Conservation (phyloP, 2,329 filamentous ascomycete genomes). For the Colletotrichum sp. region DNA sequence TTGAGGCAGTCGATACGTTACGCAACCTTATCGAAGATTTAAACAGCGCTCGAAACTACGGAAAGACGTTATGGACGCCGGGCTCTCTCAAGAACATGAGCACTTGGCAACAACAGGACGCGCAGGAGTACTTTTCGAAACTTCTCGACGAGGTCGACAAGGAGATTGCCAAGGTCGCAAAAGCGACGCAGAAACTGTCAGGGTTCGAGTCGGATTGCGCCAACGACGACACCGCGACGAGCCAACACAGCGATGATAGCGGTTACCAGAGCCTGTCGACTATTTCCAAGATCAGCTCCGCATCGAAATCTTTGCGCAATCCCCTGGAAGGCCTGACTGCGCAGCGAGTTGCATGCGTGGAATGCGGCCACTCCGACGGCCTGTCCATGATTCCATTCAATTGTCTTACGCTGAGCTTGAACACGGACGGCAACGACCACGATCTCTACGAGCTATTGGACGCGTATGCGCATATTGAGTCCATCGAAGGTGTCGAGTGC, state of each 20-base stretch:
- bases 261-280: slow-evolving; percentile 56
- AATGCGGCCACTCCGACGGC: slow-evolving; percentile 86
- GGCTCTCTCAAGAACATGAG: slow-evolving; percentile 87
- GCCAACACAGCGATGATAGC: slow-evolving; percentile 61
- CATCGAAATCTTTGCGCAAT: slow-evolving; percentile 58
- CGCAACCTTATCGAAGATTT: slow-evolving; percentile 72
- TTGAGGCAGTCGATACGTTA: slow-evolving; percentile 47
- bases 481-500: slow-evolving; percentile 89
- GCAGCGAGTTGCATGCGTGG: slow-evolving; percentile 86
- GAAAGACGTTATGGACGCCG: slow-evolving; percentile 82
- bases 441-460: slow-evolving; percentile 81
- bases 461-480: slow-evolving; percentile 83
- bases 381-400: slow-evolving; percentile 93
- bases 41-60: slow-evolving; percentile 73
- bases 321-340: slow-evolving; percentile 88
- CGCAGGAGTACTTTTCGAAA: slow-evolving; percentile 95
- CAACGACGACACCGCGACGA: slow-evolving; percentile 48
- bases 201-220: slow-evolving; percentile 44
- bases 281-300: slow-evolving; percentile 34
- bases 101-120: slow-evolving; percentile 95
- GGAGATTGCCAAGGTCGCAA: slow-evolving; percentile 64
- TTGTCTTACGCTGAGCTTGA: slow-evolving; percentile 86
- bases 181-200: slow-evolving; percentile 30
- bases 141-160: slow-evolving; percentile 85
- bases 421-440: slow-evolving; percentile 64